Percentiles rank a stretch among this genome's conserved stretches.
These are phyloP conservation scores for Pichia ethanolica DNA, from an alignment of 805 yeast species.

Conservation along the genomic window DNA sequence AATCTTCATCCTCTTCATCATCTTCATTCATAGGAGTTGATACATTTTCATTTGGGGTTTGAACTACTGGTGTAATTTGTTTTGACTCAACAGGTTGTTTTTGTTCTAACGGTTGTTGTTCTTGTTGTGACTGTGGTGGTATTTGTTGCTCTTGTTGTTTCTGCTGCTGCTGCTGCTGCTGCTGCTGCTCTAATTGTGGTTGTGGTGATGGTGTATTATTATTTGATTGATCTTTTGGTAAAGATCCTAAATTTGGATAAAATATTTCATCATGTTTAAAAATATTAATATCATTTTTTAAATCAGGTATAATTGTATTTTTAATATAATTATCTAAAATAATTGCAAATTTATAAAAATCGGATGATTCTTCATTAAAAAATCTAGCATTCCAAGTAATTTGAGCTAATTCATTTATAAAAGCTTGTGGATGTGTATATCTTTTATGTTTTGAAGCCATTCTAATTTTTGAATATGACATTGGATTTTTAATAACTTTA, in stretches of 20 bases:
- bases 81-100: too few relatives aligned
- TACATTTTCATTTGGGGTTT: neutral
- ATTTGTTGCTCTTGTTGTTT: too few relatives aligned
- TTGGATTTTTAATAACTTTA: conserved; percentile 69
- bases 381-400: conserved; percentile 86
- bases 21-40: conserved; percentile 11
- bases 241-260: conserved; percentile 63
- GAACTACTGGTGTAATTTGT: too few relatives aligned
- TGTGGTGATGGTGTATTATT: neutral
- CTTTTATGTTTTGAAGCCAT: conserved; percentile 45
- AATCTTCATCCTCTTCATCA: conserved; percentile 11
- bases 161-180: neutral
- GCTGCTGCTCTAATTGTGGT: neutral
- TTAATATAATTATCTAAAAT: conserved; percentile 46
- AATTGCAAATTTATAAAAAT: conserved; percentile 61
- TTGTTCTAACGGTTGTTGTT: too few relatives aligned
- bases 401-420: conserved; percentile 71
- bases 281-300: conserved; percentile 34
- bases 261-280: conserved; percentile 30
- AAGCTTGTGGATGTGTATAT: conserved; percentile 59
- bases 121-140: too few relatives aligned
- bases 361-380: conserved; percentile 65
- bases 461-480: conserved; percentile 67
- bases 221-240: conserved; percentile 37
- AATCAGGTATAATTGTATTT: conserved; percentile 40